phyloP scores from a whole-genome alignment of 371 early-diverging fungal species.

The Apophysomyces sp. region DNA sequence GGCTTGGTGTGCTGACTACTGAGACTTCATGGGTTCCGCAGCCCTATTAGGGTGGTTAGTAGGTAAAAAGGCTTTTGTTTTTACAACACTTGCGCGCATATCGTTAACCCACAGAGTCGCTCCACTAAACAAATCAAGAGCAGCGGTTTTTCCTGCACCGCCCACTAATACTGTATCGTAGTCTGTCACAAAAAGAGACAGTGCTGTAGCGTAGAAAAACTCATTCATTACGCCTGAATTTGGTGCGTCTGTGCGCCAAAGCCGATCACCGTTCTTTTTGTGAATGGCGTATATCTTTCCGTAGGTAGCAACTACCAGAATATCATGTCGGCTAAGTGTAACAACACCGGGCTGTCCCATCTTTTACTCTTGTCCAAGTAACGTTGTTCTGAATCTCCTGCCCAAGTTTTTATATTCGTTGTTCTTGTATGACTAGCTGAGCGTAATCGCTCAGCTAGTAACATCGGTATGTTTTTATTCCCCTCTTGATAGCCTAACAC shows the following conservation, averaged over 20 bases:
- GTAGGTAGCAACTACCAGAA: constrained; percentile 28
- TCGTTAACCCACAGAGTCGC: constrained; percentile 25
- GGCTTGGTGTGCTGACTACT: constrained; percentile 17
- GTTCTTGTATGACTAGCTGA: neutral
- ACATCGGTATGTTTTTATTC: neutral
- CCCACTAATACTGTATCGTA: constrained; percentile 20
- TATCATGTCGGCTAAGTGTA: constrained; percentile 20
- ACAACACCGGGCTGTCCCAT: neutral
- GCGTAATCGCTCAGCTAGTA: neutral
- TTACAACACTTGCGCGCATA: constrained; percentile 26
- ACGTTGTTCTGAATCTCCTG: neutral
- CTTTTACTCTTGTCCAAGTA: neutral
- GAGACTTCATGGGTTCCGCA: constrained; percentile 24
- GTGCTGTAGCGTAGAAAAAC: neutral
- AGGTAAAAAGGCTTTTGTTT: neutral
- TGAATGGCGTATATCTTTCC: constrained; percentile 36
- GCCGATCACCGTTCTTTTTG: constrained; percentile 23
- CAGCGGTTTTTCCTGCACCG: constrained; percentile 16
- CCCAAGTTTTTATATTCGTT: neutral
- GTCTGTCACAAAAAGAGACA: constrained; percentile 32
- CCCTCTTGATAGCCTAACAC: neutral
- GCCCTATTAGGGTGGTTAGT: constrained; percentile 5
- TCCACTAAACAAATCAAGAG: constrained; percentile 25
- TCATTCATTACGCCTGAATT: neutral
- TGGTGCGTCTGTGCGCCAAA: constrained; percentile 23